These are phyloP conservation scores for Microdochium trichocladiopsis DNA, from an alignment of 2,329 filamentous ascomycete genomes.

Conservation along the genomic window DNA sequence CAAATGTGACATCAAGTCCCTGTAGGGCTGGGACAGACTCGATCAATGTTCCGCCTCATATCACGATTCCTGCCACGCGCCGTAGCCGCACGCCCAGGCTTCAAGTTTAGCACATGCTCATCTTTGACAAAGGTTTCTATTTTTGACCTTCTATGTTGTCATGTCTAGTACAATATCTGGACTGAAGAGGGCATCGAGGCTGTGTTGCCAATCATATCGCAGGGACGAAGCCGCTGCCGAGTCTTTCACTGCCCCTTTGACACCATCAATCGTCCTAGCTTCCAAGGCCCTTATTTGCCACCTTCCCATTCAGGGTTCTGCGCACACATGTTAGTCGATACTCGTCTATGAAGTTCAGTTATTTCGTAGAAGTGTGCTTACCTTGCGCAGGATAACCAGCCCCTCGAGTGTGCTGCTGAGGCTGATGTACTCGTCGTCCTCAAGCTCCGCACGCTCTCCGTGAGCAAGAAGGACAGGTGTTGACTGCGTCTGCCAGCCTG, in stretches of 20 bases:
- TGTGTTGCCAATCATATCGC: background rate
- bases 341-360: background rate
- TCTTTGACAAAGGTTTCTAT: background rate
- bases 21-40: too few species aligned
- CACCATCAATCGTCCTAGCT: background rate
- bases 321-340: slow-evolving; percentile 4
- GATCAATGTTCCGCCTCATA: too few species aligned
- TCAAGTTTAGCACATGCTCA: too few species aligned
- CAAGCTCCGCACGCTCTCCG: slow-evolving; percentile 90
- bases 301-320: slow-evolving; percentile 50
- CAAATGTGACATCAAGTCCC: too few species aligned
- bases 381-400: slow-evolving; percentile 94
- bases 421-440: slow-evolving; percentile 95
- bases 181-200: background rate
- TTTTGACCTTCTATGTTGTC: background rate
- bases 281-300: slow-evolving; percentile 29
- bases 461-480: slow-evolving; percentile 95
- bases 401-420: slow-evolving; percentile 89
- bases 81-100: too few species aligned
- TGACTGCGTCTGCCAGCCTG: slow-evolving; percentile 98
- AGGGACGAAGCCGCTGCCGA: background rate
- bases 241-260: background rate
- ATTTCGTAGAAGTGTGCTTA: slow-evolving; percentile 33
- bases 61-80: too few species aligned
- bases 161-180: background rate